These are phyloP conservation scores for Fermentozyma sake DNA, from an alignment of 1,139 yeast species.

Conservation along the genomic window DNA sequence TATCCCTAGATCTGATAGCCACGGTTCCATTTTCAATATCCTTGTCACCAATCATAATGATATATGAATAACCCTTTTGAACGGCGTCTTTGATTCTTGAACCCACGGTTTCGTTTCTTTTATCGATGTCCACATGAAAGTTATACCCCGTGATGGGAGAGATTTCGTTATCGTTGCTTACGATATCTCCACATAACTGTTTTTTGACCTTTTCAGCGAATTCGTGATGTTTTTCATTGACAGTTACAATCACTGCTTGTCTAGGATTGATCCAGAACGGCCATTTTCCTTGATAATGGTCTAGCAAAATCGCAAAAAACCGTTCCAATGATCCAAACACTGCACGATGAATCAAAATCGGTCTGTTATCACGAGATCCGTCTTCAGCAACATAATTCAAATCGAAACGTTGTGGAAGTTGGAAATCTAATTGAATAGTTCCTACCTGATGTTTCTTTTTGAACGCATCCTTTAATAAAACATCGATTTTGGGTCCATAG, in stretches of 20 bases:
- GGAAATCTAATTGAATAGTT: conserved; percentile 93
- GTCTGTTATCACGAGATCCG: conserved; percentile 51
- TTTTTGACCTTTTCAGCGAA: conserved; percentile 51
- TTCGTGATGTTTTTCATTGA: conserved; percentile 52
- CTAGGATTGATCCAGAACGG: conserved; percentile 98
- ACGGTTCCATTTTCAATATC: conserved; percentile 62
- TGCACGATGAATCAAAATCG: conserved; percentile 93
- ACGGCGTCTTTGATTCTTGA: conserved; percentile 76
- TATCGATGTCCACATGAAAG: conserved; percentile 74
- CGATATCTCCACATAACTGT: conserved; percentile 48
- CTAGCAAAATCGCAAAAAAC: conserved; percentile 84
- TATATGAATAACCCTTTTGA: conserved; percentile 70
- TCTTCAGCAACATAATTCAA: conserved; percentile 56
- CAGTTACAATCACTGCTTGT: conserved; percentile 84
- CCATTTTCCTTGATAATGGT: conserved; percentile 93
- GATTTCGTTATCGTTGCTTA: conserved; percentile 20
- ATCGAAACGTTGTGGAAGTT: conserved; percentile 81
- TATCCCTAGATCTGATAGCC: conserved; percentile 64
- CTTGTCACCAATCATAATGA: conserved; percentile 81
- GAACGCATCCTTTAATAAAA: conserved; percentile 76
- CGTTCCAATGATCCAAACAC: conserved; percentile 93
- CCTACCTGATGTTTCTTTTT: conserved; percentile 92
- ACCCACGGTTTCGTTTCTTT: conserved; percentile 74
- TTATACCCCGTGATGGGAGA: conserved; percentile 58
- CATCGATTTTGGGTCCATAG: conserved; percentile 94